These are phyloP conservation scores for Magnusiomyces fungicola DNA, from an alignment of 1,139 yeast species.

Conservation along the genomic window DNA sequence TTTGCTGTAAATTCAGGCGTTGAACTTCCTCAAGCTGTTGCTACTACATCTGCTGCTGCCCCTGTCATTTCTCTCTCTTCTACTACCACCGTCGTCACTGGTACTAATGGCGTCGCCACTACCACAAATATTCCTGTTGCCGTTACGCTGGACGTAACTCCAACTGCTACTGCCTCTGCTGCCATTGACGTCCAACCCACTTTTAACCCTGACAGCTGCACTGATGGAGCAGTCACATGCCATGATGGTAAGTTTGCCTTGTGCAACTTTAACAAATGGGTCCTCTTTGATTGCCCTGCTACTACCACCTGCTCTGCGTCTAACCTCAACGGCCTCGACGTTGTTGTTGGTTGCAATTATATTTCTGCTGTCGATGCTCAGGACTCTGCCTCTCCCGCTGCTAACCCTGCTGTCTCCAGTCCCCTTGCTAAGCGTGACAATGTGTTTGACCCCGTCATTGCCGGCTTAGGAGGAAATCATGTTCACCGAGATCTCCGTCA, in stretches of 20 bases:
- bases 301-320: slow-evolving; percentile 55
- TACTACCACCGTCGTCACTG: slow-evolving; percentile 6
- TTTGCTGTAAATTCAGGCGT: slow-evolving; percentile 7
- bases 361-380: slow-evolving; percentile 10
- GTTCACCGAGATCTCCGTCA: no score
- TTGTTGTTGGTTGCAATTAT: slow-evolving; percentile 24
- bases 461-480: no score
- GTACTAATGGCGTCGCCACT: slow-evolving; percentile 6
- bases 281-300: slow-evolving; percentile 44
- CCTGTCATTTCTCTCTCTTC: slow-evolving; percentile 3
- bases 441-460: no score
- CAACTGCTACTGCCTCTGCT: slow-evolving; percentile 7
- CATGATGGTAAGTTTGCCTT: slow-evolving; percentile 44
- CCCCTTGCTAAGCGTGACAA: no score
- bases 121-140: slow-evolving; percentile 8
- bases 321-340: slow-evolving; percentile 27
- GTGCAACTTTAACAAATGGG: slow-evolving; percentile 52
- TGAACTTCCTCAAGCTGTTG: slow-evolving; percentile 8
- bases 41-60: not conserved
- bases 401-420: slow-evolving; percentile 3
- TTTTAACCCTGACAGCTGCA: slow-evolving; percentile 30
- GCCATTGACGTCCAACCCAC: slow-evolving; percentile 16
- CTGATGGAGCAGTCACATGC: slow-evolving; percentile 46
- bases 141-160: slow-evolving; percentile 12
- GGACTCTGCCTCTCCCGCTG: slow-evolving; percentile 2